A percentile compares a stretch with the other conserved stretches of the same genome.
phyloP scores from a whole-genome alignment of 2,329 filamentous ascomycete species.

The Stachybotrys chartarum region DNA sequence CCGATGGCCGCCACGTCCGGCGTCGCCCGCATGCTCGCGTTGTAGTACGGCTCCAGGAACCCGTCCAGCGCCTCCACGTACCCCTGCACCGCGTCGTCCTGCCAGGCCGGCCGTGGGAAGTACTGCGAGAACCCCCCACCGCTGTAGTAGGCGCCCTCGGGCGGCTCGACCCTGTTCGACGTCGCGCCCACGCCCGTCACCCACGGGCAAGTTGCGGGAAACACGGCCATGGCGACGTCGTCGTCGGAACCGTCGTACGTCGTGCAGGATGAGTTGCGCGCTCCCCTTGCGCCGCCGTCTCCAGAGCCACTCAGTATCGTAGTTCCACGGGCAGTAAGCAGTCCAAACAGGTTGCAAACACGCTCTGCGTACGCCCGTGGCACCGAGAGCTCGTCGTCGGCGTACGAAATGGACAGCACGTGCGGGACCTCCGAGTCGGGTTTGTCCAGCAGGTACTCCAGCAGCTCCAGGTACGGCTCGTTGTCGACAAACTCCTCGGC shows the following conservation, averaged over 20 bases:
- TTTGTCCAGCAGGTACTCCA: conserved; percentile 40
- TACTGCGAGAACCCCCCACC: conserved; percentile 46
- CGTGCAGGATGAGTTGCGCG: conserved; percentile 42
- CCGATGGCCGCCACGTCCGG: conserved; percentile 50
- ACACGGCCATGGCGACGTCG: conserved; percentile 51
- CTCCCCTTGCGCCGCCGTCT: conserved; percentile 40
- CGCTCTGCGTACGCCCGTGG: conserved; percentile 42
- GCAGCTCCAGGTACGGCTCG: conserved; percentile 50
- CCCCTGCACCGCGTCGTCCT: conserved; percentile 28
- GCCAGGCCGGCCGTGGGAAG: conserved; percentile 39
- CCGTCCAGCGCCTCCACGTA: conserved; percentile 34
- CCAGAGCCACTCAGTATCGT: conserved; percentile 44
- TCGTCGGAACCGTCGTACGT: conserved; percentile 51
- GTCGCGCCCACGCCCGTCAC: conserved; percentile 61
- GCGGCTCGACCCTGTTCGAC: conserved; percentile 23
- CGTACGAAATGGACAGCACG: conserved; percentile 51
- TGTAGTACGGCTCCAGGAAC: conserved; percentile 37
- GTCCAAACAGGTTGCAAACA: conserved; percentile 46
- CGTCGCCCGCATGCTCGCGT: conserved; percentile 36
- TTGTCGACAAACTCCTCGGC: conserved; percentile 30
- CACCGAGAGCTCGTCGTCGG: conserved; percentile 50
- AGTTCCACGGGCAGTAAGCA: conserved; percentile 45
- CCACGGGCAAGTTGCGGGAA: conserved; percentile 62
- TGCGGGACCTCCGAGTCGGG: conserved; percentile 41
- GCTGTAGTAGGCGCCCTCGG: conserved; percentile 36